Base-by-base conservation (phyloP, 2,329 filamentous ascomycete species). In the Parastagonospora avenae region DNA sequence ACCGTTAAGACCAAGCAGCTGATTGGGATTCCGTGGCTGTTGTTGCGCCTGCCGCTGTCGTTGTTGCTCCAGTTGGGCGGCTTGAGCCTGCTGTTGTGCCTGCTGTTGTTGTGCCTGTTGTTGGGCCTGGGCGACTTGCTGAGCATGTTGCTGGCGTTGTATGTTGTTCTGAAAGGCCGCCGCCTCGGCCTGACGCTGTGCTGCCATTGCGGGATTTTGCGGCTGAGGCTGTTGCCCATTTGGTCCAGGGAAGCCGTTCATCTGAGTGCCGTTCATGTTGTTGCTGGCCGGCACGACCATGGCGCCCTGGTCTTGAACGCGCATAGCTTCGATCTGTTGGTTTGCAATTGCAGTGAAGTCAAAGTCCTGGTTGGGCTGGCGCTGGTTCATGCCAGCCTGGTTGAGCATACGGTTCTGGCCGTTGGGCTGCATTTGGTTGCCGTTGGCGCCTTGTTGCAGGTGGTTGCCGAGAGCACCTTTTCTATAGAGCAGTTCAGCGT, bases 261-360 rank as follows among this genome's bases (percentile, higher is more conserved):
- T 74, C 38, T 73, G 73, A 16, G 52, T 54, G 5, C 70, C 70
- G 30, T 73, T 80, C 53, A 78, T 77, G 45, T 82, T 82, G 61
- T 81, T 83, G 68, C 83, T 87, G 6, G 83, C 85, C 8, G 85
- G 85, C 3, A 87, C 85, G n/a, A 86, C 84, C 36, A 82, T 74
- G 55, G 85, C 82, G 8, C 85, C 85, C 42, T 81, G 81, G 67
- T 86, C 82, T 61, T 85, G 82, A 12, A 80, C 80, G 45, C 83
- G 82, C 57, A 85, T 70, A n/a, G 82, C 84, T 56, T 85, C 84
- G 35, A 80, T 80, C 69, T 87, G 85, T 59, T 86, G 84, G 27
- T 80, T 81, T 49, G 84, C 77, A 33, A 86, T 79, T 37, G 83
- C 81, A 48, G 82, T 80, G 56, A 85, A 78, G 56, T 80, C 76